Percentiles rank a stretch among this genome's conserved stretches.
Conservation (phyloP, 805 yeast species). For the Metschnikowia bowlesiae region DNA sequence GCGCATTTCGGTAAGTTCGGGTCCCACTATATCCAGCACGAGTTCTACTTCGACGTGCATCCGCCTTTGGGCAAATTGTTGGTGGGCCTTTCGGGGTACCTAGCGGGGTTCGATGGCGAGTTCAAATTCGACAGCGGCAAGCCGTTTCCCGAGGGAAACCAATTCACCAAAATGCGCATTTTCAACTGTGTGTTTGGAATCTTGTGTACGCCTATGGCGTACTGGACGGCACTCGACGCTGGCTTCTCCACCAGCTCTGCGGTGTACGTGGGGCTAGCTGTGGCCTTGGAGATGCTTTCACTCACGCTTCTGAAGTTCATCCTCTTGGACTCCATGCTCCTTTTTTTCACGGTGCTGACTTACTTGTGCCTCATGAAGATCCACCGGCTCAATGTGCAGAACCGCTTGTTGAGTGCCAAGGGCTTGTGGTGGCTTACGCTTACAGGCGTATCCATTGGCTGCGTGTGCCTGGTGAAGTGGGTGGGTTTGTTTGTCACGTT, state of each 20-base stretch:
- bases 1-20: constrained; percentile 90
- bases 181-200: constrained; percentile 85
- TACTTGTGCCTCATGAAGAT: constrained; percentile 40
- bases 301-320: constrained; percentile 72
- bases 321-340: constrained; percentile 68
- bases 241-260: constrained; percentile 34
- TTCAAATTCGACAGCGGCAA: constrained; percentile 86
- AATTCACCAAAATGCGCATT: constrained; percentile 80
- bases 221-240: constrained; percentile 57
- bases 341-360: constrained; percentile 61
- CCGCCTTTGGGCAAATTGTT: constrained; percentile 84
- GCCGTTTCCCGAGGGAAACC: constrained; percentile 68
- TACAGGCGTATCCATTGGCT: constrained; percentile 69
- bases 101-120: constrained; percentile 82
- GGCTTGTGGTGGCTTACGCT: constrained; percentile 55
- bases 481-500: constrained; percentile 70
- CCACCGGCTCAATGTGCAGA: constrained; percentile 41
- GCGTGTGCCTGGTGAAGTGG: constrained; percentile 84
- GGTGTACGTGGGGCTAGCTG: constrained; percentile 59
- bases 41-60: constrained; percentile 81
- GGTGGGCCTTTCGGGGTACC: constrained; percentile 70
- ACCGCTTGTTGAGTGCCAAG: constrained; percentile 31
- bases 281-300: constrained; percentile 63
- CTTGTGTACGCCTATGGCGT: constrained; percentile 81
- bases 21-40: constrained; percentile 71